These are phyloP conservation scores for Salvia rosmarinus DNA, from an alignment of 257 asterid species.

Conservation along the genomic window DNA sequence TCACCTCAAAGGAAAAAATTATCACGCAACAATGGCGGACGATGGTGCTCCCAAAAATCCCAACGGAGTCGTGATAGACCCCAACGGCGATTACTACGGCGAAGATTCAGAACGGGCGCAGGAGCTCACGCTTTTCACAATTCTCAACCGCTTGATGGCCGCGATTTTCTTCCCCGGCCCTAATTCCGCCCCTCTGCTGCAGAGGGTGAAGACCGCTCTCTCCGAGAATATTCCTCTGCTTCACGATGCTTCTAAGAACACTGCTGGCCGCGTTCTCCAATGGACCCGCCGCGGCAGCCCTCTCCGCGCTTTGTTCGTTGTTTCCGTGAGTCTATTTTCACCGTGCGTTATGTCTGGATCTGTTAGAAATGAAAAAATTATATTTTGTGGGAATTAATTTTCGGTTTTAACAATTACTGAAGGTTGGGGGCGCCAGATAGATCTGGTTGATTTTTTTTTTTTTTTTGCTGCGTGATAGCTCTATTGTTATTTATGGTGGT, in stretches of 20 bases:
- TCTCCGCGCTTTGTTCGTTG: constrained; percentile 74
- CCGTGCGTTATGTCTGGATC: constrained; percentile 3
- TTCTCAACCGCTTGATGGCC: constrained; percentile 56
- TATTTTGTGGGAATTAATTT: not conserved
- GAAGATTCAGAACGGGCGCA: constrained; percentile 13
- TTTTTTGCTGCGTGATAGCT: not conserved
- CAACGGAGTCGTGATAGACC: constrained; percentile 40
- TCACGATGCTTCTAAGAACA: constrained; percentile 62
- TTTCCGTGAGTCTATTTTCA: constrained; percentile 57
- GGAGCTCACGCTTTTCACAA: constrained; percentile 54
- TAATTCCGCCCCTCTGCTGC: constrained; percentile 44
- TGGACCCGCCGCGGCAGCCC: constrained; percentile 87
- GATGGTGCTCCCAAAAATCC: constrained; percentile 35
- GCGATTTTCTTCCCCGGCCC: constrained; percentile 59
- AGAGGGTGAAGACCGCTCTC: constrained; percentile 53
- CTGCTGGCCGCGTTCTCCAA: constrained; percentile 47
- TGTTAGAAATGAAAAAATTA: constrained; percentile 13
- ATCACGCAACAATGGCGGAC: constrained; percentile 41
- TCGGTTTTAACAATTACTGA: constrained; percentile 8
- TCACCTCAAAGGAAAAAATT: not conserved
- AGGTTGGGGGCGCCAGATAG: not conserved
- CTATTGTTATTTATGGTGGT: not conserved
- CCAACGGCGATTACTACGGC: constrained; percentile 22
- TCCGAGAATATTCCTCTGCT: constrained; percentile 69
- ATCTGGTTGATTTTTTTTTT: not conserved